Conservation (phyloP, 2,329 filamentous ascomycete species). For the Neospermospora avenae region DNA sequence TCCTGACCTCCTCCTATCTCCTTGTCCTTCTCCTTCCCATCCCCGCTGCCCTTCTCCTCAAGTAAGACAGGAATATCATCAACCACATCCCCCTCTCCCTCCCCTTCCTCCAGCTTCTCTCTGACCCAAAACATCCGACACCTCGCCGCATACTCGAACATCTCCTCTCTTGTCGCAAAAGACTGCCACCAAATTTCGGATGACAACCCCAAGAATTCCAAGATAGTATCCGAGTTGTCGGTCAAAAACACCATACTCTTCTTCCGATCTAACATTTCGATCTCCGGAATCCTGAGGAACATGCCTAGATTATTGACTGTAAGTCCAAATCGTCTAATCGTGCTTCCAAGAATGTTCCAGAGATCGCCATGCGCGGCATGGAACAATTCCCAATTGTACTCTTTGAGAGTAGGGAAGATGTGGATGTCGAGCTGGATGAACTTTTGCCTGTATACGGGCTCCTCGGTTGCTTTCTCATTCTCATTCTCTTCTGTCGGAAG, state of each 20-base stretch:
- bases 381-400: slow-evolving; percentile 63
- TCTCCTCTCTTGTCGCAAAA: slow-evolving; percentile 51
- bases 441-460: slow-evolving; percentile 16
- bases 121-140: slow-evolving; percentile 56
- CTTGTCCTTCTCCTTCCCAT: neutral
- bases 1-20: slow-evolving; percentile 29
- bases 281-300: slow-evolving; percentile 63
- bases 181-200: slow-evolving; percentile 47
- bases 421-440: slow-evolving; percentile 70
- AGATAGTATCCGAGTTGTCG: slow-evolving; percentile 49
- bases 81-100: slow-evolving; percentile 12
- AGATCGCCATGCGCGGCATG: slow-evolving; percentile 69
- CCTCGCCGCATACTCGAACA: slow-evolving; percentile 59
- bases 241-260: slow-evolving; percentile 57
- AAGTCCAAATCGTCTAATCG: slow-evolving; percentile 62
- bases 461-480: neutral
- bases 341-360: slow-evolving; percentile 62
- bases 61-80: slow-evolving; percentile 12
- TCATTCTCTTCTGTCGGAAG: neutral
- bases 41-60: neutral
- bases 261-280: slow-evolving; percentile 57
- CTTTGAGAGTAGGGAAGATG: slow-evolving; percentile 41
- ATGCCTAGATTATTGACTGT: slow-evolving; percentile 62
- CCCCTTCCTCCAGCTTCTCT: slow-evolving; percentile 33
- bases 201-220: slow-evolving; percentile 63